Percentiles rank a stretch among this genome's conserved stretches.
Conservation (phyloP, 768 basidiomycete genomes). For the Xerocomellus chrysenteron region DNA sequence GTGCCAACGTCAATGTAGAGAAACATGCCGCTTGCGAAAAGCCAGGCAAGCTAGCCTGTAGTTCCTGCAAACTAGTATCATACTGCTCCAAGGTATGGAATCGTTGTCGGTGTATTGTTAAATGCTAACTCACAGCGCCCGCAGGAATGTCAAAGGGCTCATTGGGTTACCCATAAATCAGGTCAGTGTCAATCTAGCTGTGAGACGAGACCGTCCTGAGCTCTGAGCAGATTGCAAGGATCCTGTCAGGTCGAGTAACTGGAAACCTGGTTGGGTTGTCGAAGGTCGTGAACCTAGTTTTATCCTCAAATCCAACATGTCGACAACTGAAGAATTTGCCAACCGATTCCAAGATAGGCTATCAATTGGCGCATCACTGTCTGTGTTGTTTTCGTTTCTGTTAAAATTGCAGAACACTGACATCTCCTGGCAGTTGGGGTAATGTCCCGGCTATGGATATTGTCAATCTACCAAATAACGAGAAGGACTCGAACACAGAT, state of each 20-base stretch:
- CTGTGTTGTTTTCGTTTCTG: background rate
- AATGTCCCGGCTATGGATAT: conserved; percentile 37
- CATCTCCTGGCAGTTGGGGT: conserved; percentile 27
- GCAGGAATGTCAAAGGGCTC: conserved; percentile 42
- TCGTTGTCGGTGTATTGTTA: background rate
- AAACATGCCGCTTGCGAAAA: conserved; percentile 28
- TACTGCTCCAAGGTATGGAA: conserved; percentile 41
- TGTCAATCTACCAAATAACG: conserved; percentile 27
- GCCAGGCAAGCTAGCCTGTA: conserved; percentile 30
- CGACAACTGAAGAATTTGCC: conserved; percentile 11
- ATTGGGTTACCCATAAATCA: conserved; percentile 41
- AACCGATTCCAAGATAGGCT: conserved; percentile 25
- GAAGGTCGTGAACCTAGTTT: conserved; percentile 24
- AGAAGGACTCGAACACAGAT: conserved; percentile 14
- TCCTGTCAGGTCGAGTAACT: conserved; percentile 15
- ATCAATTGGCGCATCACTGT: conserved; percentile 27
- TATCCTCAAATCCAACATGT: conserved; percentile 2
- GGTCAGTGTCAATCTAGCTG: conserved; percentile 21
- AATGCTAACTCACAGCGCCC: background rate
- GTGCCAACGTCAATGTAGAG: conserved; percentile 34
- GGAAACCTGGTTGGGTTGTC: conserved; percentile 24
- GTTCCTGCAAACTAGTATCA: conserved; percentile 39
- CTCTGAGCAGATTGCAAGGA: conserved; percentile 24
- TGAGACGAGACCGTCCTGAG: background rate
- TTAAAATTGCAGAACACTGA: background rate